Base-by-base conservation (phyloP, 495 filamentous ascomycete species). In the Talaromyces wortmannii region DNA sequence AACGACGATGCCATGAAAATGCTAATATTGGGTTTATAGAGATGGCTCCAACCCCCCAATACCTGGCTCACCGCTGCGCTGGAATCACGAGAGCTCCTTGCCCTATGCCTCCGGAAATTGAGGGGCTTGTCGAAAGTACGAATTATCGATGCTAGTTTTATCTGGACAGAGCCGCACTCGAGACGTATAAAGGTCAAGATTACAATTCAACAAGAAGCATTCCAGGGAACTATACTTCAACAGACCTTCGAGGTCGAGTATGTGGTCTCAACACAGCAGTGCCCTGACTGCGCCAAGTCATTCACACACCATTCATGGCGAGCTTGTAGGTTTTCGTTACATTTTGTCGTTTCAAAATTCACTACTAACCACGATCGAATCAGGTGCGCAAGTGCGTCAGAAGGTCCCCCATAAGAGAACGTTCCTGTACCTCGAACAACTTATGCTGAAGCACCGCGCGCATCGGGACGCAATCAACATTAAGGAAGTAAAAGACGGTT, bases 141-240 rank as follows among this genome's bases (percentile, higher is more conserved):
- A 44, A 91, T 98, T 57, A 90, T 94, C 64, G 94, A 98, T 62
- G 94, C 94, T 36, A 87, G 83, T 62, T 98, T 98, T 66, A 90
- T 96, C 59, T 98, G 94, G 94, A 98, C 94, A 3, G 94, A 98
- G 71, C 94, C 94, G 6, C 94, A 98, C 75, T 95, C 89, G 49
- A 78, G 89, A 63, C 77, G 94, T 62, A 78, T 98, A 50, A 91
- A 88, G 65, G 84, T 98, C 59, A 95, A 95, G 72, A 88, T 98
- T 63, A 96, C 91, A 0, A 82, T 98, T 15, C 92, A 98, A 64
- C 83, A 73, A 71, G 88, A 80, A 79, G 91, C 72, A 64, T 90
- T 75, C 61, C 74, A 87, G 62, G 83, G 78, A 29, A 83, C 84
- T 5, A 87, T 97, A 55, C 76, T 98, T 61, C 92, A 97, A 68